phyloP scores from a whole-genome alignment of 805 yeast species.

The Lachancea dasiensis region DNA sequence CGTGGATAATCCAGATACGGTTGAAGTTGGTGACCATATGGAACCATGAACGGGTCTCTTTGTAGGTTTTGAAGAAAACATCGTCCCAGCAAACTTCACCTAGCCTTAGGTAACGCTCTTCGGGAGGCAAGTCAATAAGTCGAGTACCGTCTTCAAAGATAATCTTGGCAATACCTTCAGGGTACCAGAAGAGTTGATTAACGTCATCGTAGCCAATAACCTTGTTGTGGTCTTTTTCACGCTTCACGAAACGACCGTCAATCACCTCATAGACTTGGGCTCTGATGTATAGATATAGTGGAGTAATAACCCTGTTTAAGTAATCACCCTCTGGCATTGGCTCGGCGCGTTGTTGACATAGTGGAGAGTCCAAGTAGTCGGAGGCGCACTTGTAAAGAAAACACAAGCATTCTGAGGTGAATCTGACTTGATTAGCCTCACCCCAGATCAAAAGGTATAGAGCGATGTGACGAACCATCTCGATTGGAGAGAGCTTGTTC shows the following conservation, averaged over 20 bases:
- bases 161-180: slow-evolving; percentile 95
- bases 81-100: slow-evolving; percentile 91
- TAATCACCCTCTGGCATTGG: slow-evolving; percentile 86
- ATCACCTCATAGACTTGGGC: slow-evolving; percentile 75
- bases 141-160: slow-evolving; percentile 88
- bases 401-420: slow-evolving; percentile 84
- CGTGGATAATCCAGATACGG: slow-evolving; percentile 96
- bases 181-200: slow-evolving; percentile 98
- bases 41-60: slow-evolving; percentile 96
- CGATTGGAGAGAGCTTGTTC: slow-evolving; percentile 67
- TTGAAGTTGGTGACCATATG: slow-evolving; percentile 92
- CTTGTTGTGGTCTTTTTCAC: slow-evolving; percentile 79
- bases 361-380: slow-evolving; percentile 83
- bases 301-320: slow-evolving; percentile 87
- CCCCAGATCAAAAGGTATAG: slow-evolving; percentile 78
- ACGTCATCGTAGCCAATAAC: slow-evolving; percentile 95
- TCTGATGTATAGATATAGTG: slow-evolving; percentile 74
- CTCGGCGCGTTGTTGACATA: slow-evolving; percentile 81
- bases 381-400: slow-evolving; percentile 92
- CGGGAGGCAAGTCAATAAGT: slow-evolving; percentile 81
- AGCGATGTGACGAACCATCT: slow-evolving; percentile 73
- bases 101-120: slow-evolving; percentile 80
- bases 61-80: slow-evolving; percentile 92
- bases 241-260: slow-evolving; percentile 76
- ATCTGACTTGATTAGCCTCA: slow-evolving; percentile 91